phyloP scores from a whole-genome alignment of 2,329 filamentous ascomycete genomes.

The Monilinia aucupariae region DNA sequence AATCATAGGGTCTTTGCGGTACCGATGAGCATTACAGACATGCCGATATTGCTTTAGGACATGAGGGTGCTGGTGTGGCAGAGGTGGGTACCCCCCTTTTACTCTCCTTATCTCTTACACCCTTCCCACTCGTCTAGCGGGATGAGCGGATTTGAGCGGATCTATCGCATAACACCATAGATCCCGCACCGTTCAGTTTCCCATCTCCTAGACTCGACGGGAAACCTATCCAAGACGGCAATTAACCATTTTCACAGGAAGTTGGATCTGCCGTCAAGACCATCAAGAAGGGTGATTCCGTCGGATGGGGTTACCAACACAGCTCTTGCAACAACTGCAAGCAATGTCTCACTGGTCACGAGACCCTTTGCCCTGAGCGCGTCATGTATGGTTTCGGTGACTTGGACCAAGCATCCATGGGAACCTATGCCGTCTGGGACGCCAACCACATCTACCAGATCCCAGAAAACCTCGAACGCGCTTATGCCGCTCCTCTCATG shows the following conservation, averaged over 20 bases:
- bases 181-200: background rate
- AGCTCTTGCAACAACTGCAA: constrained; percentile 42
- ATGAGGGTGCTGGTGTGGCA: constrained; percentile 47
- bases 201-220: constrained; percentile 11
- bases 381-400: constrained; percentile 41
- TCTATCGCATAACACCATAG: background rate
- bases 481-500: constrained; percentile 43
- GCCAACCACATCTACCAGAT: constrained; percentile 39
- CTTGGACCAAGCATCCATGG: constrained; percentile 46
- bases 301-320: constrained; percentile 44
- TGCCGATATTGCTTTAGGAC: constrained; percentile 42
- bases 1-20: constrained; percentile 55
- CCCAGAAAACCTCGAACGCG: constrained; percentile 37
- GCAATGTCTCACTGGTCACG: constrained; percentile 41
- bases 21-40: constrained; percentile 45
- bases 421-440: constrained; percentile 38
- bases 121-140: constrained; percentile 9
- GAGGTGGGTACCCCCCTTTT: constrained; percentile 26
- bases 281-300: constrained; percentile 42
- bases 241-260: constrained; percentile 19
- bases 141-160: background rate
- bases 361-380: constrained; percentile 41
- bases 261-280: constrained; percentile 40
- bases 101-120: background rate
- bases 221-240: background rate